These are phyloP conservation scores for Schizopora paradoxa DNA, from an alignment of 1,284 basidiomycete genomes.

Conservation along the genomic window DNA sequence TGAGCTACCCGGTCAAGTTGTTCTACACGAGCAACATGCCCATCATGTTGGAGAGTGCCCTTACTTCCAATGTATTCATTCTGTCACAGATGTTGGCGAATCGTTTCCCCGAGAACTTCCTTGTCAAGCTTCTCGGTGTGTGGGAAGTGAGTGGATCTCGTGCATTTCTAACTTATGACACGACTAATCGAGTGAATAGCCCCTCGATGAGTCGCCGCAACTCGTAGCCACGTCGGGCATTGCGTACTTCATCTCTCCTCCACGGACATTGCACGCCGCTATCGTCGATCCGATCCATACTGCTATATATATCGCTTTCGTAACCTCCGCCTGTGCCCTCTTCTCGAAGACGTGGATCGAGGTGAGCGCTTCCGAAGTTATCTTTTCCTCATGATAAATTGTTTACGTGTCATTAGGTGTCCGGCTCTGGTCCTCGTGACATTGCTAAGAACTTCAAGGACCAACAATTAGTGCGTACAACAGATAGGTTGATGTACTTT, in stretches of 20 bases:
- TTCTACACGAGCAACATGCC: constrained; percentile 99
- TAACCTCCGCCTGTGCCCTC: constrained; percentile 89
- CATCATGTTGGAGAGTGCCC: constrained; percentile 96
- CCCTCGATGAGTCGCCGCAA: constrained; percentile 89
- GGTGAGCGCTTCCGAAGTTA: constrained; percentile 32
- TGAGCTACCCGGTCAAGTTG: constrained; percentile 94
- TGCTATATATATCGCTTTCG: constrained; percentile 87
- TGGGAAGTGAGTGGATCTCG: constrained; percentile 85
- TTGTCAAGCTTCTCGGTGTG: constrained; percentile 87
- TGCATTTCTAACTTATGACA: background rate
- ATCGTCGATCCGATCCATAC: constrained; percentile 94
- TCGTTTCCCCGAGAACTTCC: constrained; percentile 88
- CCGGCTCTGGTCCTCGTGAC: constrained; percentile 91
- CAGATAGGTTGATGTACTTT: background rate
- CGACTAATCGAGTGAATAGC: constrained; percentile 39
- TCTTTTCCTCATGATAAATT: background rate
- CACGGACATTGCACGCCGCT: constrained; percentile 84
- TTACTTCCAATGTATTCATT: constrained; percentile 95
- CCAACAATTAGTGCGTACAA: constrained; percentile 76
- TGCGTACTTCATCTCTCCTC: constrained; percentile 97
- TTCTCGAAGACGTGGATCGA: constrained; percentile 99
- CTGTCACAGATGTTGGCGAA: constrained; percentile 92
- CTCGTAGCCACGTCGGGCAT: constrained; percentile 89
- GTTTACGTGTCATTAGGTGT: constrained; percentile 37
- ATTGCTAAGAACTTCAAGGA: constrained; percentile 99